These are phyloP conservation scores for Claviceps purpurea DNA, from an alignment of 2,329 filamentous ascomycete species.

Conservation along the genomic window DNA sequence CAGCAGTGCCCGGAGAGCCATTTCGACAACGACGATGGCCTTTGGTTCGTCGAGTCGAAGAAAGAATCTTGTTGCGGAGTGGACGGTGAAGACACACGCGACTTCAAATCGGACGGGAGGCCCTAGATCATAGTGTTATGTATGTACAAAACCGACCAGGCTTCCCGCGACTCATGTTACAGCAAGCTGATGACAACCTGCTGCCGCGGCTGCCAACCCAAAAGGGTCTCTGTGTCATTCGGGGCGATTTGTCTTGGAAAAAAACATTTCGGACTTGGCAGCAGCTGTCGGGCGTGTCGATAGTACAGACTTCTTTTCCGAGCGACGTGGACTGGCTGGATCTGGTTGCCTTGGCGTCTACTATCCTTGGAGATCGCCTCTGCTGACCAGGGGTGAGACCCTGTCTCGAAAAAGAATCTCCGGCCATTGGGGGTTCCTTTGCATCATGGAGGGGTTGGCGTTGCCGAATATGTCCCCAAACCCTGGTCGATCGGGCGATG, in stretches of 20 bases:
- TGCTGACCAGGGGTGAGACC: not conserved
- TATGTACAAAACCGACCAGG: not conserved
- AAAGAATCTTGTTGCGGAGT: not conserved
- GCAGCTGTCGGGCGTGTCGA: not conserved
- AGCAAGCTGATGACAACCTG: not conserved
- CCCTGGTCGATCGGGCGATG: not conserved
- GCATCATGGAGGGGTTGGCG: not conserved
- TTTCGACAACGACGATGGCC: conserved; percentile 9
- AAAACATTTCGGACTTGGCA: not conserved
- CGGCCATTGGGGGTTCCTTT: not conserved
- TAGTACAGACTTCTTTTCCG: not conserved
- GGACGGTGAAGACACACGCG: not conserved
- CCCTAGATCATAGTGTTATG: not conserved
- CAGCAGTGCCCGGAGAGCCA: conserved; percentile 14
- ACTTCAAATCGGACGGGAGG: not conserved
- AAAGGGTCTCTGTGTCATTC: not conserved
- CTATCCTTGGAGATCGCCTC: conserved; percentile 1
- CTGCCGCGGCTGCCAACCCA: not conserved
- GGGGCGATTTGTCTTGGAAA: not conserved
- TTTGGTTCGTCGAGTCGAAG: not conserved
- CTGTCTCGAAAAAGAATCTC: not conserved
- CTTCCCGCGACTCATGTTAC: not conserved
- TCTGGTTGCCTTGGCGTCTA: not conserved
- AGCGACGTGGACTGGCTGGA: not conserved
- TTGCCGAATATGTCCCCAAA: not conserved